Evolutionary conservation across 1,139 yeast species (phyloP), one percentile per base, ranked within the genome.

Genomic region (Hyphopichia wangnamkhiaoensis): DNA sequence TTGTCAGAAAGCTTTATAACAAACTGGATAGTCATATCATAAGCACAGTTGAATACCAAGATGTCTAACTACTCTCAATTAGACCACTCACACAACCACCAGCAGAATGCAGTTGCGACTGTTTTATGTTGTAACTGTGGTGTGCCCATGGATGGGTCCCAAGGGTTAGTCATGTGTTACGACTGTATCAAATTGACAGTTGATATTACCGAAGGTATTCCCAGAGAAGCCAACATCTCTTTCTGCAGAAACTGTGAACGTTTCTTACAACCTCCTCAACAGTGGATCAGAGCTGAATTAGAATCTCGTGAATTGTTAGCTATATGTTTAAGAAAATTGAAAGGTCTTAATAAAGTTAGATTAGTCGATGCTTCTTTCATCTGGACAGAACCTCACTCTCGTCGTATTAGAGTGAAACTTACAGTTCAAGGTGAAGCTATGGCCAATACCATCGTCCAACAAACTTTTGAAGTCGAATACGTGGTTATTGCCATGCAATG

Each of bases 351-450:
- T 48, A 90, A 89, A 56, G 94, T 91, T 37, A 76, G 98, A 50
- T 74, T 93, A 44, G 81, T 91, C 24, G 98, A 94, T 68, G 98
- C 98, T 5, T 79, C 91, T 4, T 93, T 93, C 56, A 82, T 93
- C 46, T 93, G 99, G 99, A 93, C 99, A 1, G 99, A 93, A 65
- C 98, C 99, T 1, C 99, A 93, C 63, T 91, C 98, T 20, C 82
- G 98, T 63, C 83, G 98, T 74, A 80, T 93, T 49, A 80, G 91
- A 60, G 80, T 93, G 47, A 91, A 90, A 58, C 67, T 94, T 37
- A 89, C 98, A 0, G 96, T 93, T 14, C 98, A 93, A 65, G 98
- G 98, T 47, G 98, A 93, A 65, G 96, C 96, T 28, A 82, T 89
- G 81, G 76, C 86, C 23, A 89, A 89, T 55, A 89, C 97, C 28